Conservation (phyloP, 1,284 basidiomycete species). For the Ceratobasidium sp. region DNA sequence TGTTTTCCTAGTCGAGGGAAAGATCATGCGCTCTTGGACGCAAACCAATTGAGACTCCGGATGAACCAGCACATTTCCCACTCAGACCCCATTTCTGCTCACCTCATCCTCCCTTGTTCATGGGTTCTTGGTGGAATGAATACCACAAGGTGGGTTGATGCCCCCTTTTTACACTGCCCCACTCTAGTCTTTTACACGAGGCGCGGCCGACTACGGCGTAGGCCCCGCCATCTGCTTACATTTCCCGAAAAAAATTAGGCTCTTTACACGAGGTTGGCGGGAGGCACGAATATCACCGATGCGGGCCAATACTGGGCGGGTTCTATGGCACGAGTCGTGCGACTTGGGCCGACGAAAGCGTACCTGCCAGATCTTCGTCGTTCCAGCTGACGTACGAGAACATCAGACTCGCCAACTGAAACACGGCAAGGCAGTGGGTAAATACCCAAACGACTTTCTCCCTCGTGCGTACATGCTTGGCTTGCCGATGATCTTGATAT, state of each 20-base stretch:
- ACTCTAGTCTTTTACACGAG: constrained; percentile 24
- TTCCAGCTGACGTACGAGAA: constrained; percentile 34
- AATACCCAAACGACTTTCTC: constrained; percentile 1
- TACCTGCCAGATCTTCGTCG: constrained; percentile 36
- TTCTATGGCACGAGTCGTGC: constrained; percentile 25
- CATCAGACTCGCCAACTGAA: constrained; percentile 17
- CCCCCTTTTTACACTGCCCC: constrained; percentile 28
- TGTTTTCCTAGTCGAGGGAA: constrained; percentile 38
- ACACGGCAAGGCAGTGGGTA: constrained; percentile 22
- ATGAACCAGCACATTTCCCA: background rate
- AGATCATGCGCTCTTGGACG: constrained; percentile 25
- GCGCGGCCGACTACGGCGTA: constrained; percentile 10
- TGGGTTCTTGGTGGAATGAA: constrained; percentile 21
- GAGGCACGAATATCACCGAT: constrained; percentile 34
- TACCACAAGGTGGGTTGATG: constrained; percentile 10
- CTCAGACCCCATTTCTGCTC: constrained; percentile 20
- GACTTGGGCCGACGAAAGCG: constrained; percentile 29
- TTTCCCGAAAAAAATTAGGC: constrained; percentile 42
- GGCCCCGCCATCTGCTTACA: constrained; percentile 34
- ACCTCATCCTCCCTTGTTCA: constrained; percentile 3
- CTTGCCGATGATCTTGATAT: constrained; percentile 37
- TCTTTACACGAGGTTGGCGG: constrained; percentile 36
- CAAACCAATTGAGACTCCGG: constrained; percentile 31
- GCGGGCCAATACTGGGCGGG: constrained; percentile 23
- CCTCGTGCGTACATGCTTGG: constrained; percentile 20